Evolutionary conservation across 2,329 filamentous ascomycete species (phyloP), one percentile per base, ranked within the genome.

Genomic region (Sporothrix variecibatus): DNA sequence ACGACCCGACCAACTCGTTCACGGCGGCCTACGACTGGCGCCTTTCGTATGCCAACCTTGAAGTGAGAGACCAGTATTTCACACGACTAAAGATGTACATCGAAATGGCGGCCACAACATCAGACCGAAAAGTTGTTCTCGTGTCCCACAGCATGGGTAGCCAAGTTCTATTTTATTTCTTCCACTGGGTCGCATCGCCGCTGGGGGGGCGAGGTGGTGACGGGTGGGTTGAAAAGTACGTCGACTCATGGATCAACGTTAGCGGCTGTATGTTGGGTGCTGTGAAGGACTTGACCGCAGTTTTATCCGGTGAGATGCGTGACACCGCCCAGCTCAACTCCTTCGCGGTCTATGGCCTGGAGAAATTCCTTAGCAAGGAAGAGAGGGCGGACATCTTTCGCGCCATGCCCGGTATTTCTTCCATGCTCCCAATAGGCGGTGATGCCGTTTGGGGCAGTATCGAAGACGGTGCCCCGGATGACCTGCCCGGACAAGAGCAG

Each of bases 231-330:
- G 95, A 99, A 75, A 88, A 88, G 23, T 89, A 98, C 80, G 87
- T 99, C 71, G 96, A 97, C 77, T 93, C 94, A 2, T 99, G 97
- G 95, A 97, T 99, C 85, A 99, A 99, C 81, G 94, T 99, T 79
- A 96, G 93, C 77, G 96, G 96, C 6, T 99, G 95, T 82, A 98
- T 99, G 95, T 90, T 99, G 6, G 96, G 96, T 17, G 94, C 96
- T 1, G 87, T 94, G 74, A 99, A 99, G 84, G 95, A 93, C 74
- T 84, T 98, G 49, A 93, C 96, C 0, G 95, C 96, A 0, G 89
- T 98, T 0, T 86, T 99, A 1, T 98, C 95, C 0, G 96, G 96
- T 40, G 96, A 99, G 82, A 99, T 99, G 96, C 94, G 95, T 77
- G 96, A 99, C 80, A 99, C 96, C 0, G 96, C 95, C 0, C 96